Base-by-base conservation (phyloP, 2,329 filamentous ascomycete species). In the Scytalidium sp. region DNA sequence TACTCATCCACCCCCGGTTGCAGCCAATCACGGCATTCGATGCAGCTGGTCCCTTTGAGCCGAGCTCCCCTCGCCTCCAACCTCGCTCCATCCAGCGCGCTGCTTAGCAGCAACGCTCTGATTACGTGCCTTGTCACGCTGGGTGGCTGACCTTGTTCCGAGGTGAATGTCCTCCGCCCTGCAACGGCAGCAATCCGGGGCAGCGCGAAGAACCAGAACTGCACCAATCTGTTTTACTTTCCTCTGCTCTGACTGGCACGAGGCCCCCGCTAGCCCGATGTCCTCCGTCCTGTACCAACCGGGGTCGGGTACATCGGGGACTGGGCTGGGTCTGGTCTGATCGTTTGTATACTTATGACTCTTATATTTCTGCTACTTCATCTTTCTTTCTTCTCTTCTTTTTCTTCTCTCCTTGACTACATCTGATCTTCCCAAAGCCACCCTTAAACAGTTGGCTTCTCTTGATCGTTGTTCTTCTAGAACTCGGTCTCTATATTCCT, bases 321-420 rank as follows among this genome's bases (percentile, higher is more conserved):
- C 4, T 8, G 13, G 5, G 32, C 4, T 36, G 5, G 32, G 7
- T 36, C 17, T 8, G 32, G 7, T 36, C 32, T 36, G 5, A n/a
- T n/a, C 17, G 5, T n/a, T 15, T 5, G 5, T 36, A 8, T 36
- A 36, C 32, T 36, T 36, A 36, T 36, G 32, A 36, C 2, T 75
- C 69, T 29, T 80, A 76, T 43, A 85, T 70, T 9, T 80, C 85
- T 47, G 78, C 76, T 27, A 78, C 71, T 66, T 87, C 86, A 66
- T 85, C 82, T 58, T 82, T 75, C 56, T 81, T 79, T 48, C 83
- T 85, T 3, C 82, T 85, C 1, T 72, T 60, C 50, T 79, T n/a
- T 15, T 36, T n/a, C 15, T 36, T 15, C 32, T 36, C 15, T 36
- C 17, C 13, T 36, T 15, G n/a, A n/a, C n/a, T n/a, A n/a, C n/a